Percentiles rank a stretch among this genome's conserved stretches.
Evolutionary conservation across 352 stramenopile genomes (phyloP).

Genomic region (Globisporangium mamillatum): DNA sequence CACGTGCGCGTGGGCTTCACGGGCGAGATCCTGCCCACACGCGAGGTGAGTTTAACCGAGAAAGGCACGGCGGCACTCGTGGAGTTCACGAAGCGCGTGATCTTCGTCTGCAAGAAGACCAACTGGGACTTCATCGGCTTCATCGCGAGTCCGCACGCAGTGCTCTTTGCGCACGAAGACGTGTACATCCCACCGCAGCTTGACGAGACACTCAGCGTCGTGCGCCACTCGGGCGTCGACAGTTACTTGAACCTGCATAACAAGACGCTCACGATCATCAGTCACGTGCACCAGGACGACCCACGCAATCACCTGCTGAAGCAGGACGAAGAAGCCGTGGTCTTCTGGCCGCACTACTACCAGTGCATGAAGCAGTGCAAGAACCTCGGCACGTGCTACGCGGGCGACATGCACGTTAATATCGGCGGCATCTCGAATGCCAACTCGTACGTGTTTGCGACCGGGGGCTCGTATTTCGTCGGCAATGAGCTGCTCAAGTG

Average conservation of each 20-base stretch:
- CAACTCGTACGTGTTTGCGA: constrained; percentile 82
- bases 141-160: constrained; percentile 54
- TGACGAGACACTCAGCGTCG: constrained; percentile 53
- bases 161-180: constrained; percentile 68
- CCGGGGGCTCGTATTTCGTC: constrained; percentile 72
- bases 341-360: constrained; percentile 82
- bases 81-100: constrained; percentile 53
- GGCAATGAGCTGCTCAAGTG: constrained; percentile 65
- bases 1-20: constrained; percentile 58
- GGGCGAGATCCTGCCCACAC: constrained; percentile 45
- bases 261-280: constrained; percentile 81
- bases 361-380: constrained; percentile 73
- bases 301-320: constrained; percentile 62
- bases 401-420: constrained; percentile 81
- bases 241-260: constrained; percentile 80
- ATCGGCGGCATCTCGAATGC: constrained; percentile 53
- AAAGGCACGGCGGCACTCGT: constrained; percentile 51
- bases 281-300: constrained; percentile 49
- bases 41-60: constrained; percentile 34
- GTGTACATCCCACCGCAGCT: constrained; percentile 48
- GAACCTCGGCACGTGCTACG: constrained; percentile 62
- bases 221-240: constrained; percentile 61
- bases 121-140: constrained; percentile 81
- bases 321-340: constrained; percentile 70
- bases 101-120: constrained; percentile 72